Evolutionary conservation across 1,139 yeast genomes (phyloP).

Genomic region (Debaryomyces sp.): DNA sequence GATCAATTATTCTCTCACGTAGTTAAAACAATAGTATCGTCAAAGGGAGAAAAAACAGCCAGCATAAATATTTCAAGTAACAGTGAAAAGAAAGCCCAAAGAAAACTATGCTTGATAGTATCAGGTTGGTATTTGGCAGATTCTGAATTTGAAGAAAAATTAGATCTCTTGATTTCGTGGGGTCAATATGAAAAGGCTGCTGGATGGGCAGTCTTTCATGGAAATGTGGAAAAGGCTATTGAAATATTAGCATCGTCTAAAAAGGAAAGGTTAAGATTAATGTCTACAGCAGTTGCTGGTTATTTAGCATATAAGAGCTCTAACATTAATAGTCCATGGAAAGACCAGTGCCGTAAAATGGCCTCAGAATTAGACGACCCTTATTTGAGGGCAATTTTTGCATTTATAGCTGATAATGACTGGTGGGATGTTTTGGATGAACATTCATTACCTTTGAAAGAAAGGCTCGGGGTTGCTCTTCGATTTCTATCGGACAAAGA

Average conservation of each 20-base stretch:
- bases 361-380: conserved; percentile 89
- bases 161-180: conserved; percentile 54
- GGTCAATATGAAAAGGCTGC: conserved; percentile 89
- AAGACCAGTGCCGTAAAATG: conserved; percentile 86
- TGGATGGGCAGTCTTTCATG: conserved; percentile 97
- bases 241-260: conserved; percentile 64
- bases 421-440: conserved; percentile 98
- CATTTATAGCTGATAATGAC: conserved; percentile 89
- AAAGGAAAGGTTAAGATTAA: conserved; percentile 66
- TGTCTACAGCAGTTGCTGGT: conserved; percentile 95
- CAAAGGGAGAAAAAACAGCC: conserved; percentile 48
- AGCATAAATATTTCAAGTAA: conserved; percentile 49
- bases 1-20: conserved; percentile 52
- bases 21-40: conserved; percentile 42
- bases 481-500: conserved; percentile 83
- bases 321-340: conserved; percentile 80
- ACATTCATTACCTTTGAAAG: conserved; percentile 82
- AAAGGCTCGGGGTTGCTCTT: conserved; percentile 86
- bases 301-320: conserved; percentile 74
- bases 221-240: conserved; percentile 81
- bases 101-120: conserved; percentile 79
- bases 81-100: conserved; percentile 59
- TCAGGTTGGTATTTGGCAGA: conserved; percentile 92
- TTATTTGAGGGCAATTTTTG: conserved; percentile 87
- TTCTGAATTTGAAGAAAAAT: conserved; percentile 72